Conservation (phyloP, 2,329 filamentous ascomycete genomes). For the Cercospora beticola region DNA sequence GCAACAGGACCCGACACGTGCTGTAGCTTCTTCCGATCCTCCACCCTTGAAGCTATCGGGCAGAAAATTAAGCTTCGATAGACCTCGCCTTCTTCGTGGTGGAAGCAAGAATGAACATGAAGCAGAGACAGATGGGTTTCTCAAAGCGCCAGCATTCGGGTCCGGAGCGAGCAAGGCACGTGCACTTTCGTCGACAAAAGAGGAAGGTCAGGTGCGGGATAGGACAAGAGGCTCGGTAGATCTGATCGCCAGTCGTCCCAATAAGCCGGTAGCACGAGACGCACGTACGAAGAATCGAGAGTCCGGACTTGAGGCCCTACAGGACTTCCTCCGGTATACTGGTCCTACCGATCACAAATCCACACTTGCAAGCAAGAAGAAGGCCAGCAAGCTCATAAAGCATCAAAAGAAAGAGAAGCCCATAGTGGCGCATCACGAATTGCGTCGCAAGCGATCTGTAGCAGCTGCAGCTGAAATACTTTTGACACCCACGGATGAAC, state of each 20-base stretch:
- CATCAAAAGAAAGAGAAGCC: slow-evolving; percentile 15
- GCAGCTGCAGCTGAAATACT: slow-evolving; percentile 17
- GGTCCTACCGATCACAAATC: slow-evolving; percentile 2
- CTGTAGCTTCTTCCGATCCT: not conserved
- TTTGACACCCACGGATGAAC: slow-evolving; percentile 22
- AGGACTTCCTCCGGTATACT: slow-evolving; percentile 3
- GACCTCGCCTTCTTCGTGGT: slow-evolving; percentile 19
- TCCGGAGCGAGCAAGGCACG: not conserved
- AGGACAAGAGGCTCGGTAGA: not conserved
- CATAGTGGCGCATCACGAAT: not conserved
- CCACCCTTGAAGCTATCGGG: not conserved
- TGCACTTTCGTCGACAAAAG: not conserved
- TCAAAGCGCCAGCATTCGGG: not conserved
- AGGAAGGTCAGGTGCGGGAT: not conserved
- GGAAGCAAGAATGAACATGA: slow-evolving; percentile 28
- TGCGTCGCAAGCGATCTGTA: slow-evolving; percentile 6
- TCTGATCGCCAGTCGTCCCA: not conserved
- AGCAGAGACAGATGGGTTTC: slow-evolving; percentile 21
- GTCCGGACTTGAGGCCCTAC: slow-evolving; percentile 2
- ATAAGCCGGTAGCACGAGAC: slow-evolving; percentile 3
- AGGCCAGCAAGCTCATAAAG: slow-evolving; percentile 4
- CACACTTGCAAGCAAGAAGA: not conserved
- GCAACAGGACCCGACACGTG: not conserved
- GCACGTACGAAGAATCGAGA: slow-evolving; percentile 9
- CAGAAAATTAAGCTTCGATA: slow-evolving; percentile 5